Conservation (phyloP, 163 green algal genomes). For the Chloromonas sp. region DNA sequence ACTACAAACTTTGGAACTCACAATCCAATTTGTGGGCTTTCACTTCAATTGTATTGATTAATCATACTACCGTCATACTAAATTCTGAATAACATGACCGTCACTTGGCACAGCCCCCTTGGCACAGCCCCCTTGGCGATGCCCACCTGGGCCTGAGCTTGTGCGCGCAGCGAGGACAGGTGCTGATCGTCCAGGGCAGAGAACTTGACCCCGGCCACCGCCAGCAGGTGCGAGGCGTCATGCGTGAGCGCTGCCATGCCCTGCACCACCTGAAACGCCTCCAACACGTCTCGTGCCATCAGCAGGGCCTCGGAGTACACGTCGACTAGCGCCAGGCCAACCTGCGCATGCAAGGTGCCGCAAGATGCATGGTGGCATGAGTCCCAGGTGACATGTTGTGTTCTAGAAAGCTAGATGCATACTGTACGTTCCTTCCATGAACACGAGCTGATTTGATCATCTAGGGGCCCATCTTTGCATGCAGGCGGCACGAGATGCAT, state of each 20-base stretch:
- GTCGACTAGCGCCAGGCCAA: conserved; percentile 69
- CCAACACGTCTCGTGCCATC: conserved; percentile 32
- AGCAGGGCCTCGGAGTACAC: conserved; percentile 64
- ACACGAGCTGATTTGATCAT: too few relatives aligned
- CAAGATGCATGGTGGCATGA: neutral
- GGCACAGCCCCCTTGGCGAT: too few relatives aligned
- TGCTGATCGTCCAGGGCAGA: neutral
- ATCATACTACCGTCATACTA: too few relatives aligned
- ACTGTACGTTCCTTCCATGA: too few relatives aligned
- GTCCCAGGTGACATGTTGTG: neutral
- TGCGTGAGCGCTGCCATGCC: conserved; percentile 65
- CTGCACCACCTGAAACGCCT: conserved; percentile 49
- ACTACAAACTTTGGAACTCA: too few relatives aligned
- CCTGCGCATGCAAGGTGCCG: conserved; percentile 8
- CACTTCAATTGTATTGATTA: too few relatives aligned
- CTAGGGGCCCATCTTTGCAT: neutral
- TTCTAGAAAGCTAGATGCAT: neutral
- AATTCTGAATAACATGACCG: too few relatives aligned
- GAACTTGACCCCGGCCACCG: conserved; percentile 34
- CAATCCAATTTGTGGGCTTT: too few relatives aligned
- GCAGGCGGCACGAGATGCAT: neutral
- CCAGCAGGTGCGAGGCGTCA: conserved; percentile 56
- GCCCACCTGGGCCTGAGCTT: neutral
- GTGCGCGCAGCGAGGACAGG: neutral
- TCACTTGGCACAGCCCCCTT: too few relatives aligned